phyloP scores from a whole-genome alignment of 371 early-diverging fungal species.

The Sporodiniella umbellata region DNA sequence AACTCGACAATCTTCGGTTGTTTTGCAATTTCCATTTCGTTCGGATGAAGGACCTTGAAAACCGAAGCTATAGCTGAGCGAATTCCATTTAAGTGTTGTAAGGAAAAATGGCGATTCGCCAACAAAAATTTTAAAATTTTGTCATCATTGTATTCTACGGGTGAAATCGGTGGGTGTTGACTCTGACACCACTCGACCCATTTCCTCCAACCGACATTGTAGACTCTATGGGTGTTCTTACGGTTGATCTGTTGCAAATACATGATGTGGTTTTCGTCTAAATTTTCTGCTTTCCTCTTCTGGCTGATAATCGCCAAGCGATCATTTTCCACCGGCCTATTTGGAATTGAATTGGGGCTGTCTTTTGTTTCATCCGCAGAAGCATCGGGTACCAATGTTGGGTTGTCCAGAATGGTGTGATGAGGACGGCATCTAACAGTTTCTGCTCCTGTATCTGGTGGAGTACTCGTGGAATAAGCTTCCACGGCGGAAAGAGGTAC shows the following conservation, averaged over 20 bases:
- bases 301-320: slow-evolving; percentile 1
- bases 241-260: not conserved
- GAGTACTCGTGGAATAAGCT: slow-evolving; percentile 9
- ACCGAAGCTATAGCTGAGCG: not conserved
- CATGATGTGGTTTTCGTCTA: not conserved
- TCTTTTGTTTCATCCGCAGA: not conserved
- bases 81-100: not conserved
- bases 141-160: not conserved
- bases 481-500: not conserved
- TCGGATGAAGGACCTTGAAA: not conserved
- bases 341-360: too few species aligned
- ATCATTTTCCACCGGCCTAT: too few species aligned
- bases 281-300: not conserved
- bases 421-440: not conserved
- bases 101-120: not conserved
- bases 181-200: not conserved
- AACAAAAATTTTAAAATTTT: not conserved
- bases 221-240: not conserved
- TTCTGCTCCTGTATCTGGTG: not conserved
- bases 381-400: slow-evolving; percentile 14
- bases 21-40: not conserved
- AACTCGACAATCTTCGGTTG: not conserved
- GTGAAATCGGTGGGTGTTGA: not conserved
- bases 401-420: slow-evolving; percentile 6
- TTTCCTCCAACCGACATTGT: not conserved